Base-by-base conservation (phyloP, 1,284 basidiomycete genomes). In the Spongispora temasekensis region DNA sequence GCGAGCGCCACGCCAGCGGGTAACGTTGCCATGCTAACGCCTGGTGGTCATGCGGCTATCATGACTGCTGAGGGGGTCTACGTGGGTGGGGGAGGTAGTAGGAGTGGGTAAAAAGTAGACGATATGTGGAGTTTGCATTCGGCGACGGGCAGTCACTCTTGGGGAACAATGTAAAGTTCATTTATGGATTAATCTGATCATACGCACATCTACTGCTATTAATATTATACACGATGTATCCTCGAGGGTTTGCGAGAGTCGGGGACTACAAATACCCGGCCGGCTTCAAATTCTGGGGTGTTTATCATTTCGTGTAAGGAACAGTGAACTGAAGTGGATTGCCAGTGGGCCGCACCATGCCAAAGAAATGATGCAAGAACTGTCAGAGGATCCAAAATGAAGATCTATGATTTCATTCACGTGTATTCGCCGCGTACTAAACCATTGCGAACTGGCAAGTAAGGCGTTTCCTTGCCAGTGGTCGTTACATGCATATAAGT, bases 41-140 rank as follows among this genome's bases (percentile, higher is more conserved):
- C 71, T 1, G 71, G 71, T 5, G 73, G 71, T 0, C 68, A 75
- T 32, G 66, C 71, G 0, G 71, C 73, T 4, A 55, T 72, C 30
- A 71, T 75, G 71, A 72, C 71, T 1, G 61, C 71, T 8, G 73
- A 72, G 8, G 71, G 71, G 1, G 72, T 72, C 44, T 72, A 74
- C n/a, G 73, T 72, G 0, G 73, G 72, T 25, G 71, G 72, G 10
- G 70, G 56, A 7, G 57, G 52, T 31, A 56, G 57, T 51, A 61
- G 59, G 27, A 54, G 9, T n/a, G 37, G 30, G 35, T 58, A 42
- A 37, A 23, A 52, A n/a, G 19, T 6, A 17, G 5, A 32, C 34
- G 21, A 17, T 42, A 19, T 30, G 31, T 51, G 35, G 17, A 42
- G 27, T 10, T 35, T 23, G 19, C 17, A 25, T 4, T 54, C 15